Evolutionary conservation across 179 eudicot species (phyloP), one percentile per base, ranked within the genome.

Genomic region (Corrigiola litoralis): DNA sequence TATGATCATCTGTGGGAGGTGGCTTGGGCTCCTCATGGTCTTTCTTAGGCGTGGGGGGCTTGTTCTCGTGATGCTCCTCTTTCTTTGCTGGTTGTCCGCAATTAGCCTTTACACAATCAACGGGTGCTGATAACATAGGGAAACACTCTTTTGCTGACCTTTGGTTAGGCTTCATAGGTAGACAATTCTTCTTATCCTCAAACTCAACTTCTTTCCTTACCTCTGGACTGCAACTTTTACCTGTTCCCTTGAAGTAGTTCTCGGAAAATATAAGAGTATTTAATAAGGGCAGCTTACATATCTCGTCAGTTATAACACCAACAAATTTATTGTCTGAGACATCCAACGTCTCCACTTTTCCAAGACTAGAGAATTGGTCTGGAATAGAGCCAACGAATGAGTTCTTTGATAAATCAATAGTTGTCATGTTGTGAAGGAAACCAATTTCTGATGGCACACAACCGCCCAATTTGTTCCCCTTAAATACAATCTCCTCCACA

Each of bases 391-490:
- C 96, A 0, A 75, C 63, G 9, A 89, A 75, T 0, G 71, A 60
- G 52, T 92, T 92, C 13, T 44, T 2, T 7, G 85, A 77, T 0
- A 82, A 16, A 55, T 92, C 90, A 0, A 92, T 48, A 5, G 81
- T 47, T 0, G 78, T 75, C 14, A 72, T 27, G 25, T 73, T 78
- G 2, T 65, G 57, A 18, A 87, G 80, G 23, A 32, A 5, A 0
- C 84, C 87, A 2, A 94, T 51, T 37, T 83, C 96, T 0, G 69
- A 60, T 0, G 99, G 94, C 60, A 90, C 36, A 47, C 95, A 88
- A 1, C 97, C 98, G 2, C 79, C 65, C 40, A 92, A 62, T 6
- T 72, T 55, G 32, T 90, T 92, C 20, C 73, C 59, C 11, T 75
- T 20, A 32, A 94, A 80, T 21, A 74, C 31, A 34, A 90, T 47